Evolutionary conservation across 2,329 filamentous ascomycete genomes (phyloP).

Genomic region (Huntiella moniliformis): DNA sequence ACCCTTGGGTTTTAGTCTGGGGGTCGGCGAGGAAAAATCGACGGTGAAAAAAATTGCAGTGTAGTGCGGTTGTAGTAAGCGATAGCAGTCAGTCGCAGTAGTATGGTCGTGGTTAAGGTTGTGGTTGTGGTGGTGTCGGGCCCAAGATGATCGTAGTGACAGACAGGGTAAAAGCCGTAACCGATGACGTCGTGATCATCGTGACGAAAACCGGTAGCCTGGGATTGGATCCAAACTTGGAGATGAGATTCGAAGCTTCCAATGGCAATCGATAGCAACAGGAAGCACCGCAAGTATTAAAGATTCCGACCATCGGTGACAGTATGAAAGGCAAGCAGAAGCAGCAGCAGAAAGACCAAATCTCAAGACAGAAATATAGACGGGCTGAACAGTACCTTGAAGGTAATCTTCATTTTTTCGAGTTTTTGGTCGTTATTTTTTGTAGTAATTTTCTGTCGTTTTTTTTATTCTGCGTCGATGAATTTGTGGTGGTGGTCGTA

Average conservation of each 20-base stretch:
- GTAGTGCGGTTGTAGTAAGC: too few species aligned
- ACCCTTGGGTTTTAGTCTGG: background rate
- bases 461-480: too few species aligned
- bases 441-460: background rate
- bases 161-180: too few species aligned
- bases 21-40: background rate
- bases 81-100: too few species aligned
- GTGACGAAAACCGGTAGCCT: background rate
- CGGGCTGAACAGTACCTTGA: conserved; percentile 30
- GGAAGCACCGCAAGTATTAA: background rate
- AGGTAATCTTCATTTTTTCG: conserved; percentile 47
- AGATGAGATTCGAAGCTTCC: background rate
- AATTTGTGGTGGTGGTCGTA: too few species aligned
- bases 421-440: background rate
- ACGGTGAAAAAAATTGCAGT: background rate
- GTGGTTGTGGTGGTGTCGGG: background rate
- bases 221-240: background rate
- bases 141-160: background rate
- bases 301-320: background rate
- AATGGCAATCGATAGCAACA: background rate
- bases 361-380: background rate
- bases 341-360: background rate
- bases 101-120: too few species aligned
- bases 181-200: too few species aligned
- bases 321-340: background rate